phyloP scores from a whole-genome alignment of 1,284 basidiomycete genomes.

The Austroboletus niveus region DNA sequence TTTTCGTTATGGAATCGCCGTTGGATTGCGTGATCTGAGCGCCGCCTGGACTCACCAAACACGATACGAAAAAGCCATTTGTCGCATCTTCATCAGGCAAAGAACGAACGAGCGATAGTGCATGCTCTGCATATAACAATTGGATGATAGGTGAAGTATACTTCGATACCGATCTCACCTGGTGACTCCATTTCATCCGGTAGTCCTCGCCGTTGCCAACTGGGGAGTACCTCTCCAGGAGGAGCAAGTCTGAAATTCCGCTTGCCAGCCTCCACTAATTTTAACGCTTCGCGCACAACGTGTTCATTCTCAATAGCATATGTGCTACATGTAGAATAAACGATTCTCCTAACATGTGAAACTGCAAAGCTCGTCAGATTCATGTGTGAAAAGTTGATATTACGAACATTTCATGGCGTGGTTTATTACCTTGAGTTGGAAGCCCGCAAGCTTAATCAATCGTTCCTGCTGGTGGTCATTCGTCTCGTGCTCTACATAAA shows the following conservation, averaged over 20 bases:
- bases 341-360: slow-evolving; percentile 72
- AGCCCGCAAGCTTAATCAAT: slow-evolving; percentile 77
- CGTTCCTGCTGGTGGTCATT: slow-evolving; percentile 56
- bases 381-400: slow-evolving; percentile 26
- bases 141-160: neutral
- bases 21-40: neutral
- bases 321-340: slow-evolving; percentile 96
- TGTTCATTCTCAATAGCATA: slow-evolving; percentile 90
- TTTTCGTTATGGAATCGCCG: slow-evolving; percentile 16
- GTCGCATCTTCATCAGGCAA: slow-evolving; percentile 83
- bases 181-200: slow-evolving; percentile 54
- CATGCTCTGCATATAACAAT: slow-evolving; percentile 45
- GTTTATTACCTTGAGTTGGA: slow-evolving; percentile 91
- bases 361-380: slow-evolving; percentile 37
- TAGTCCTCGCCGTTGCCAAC: slow-evolving; percentile 78
- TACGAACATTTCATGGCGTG: slow-evolving; percentile 90
- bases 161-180: slow-evolving; percentile 35
- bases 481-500: slow-evolving; percentile 47
- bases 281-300: slow-evolving; percentile 73
- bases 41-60: slow-evolving; percentile 54
- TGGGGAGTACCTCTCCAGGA: slow-evolving; percentile 63
- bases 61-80: slow-evolving; percentile 94
- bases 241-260: slow-evolving; percentile 69
- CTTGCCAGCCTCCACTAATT: slow-evolving; percentile 60
- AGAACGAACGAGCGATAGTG: slow-evolving; percentile 78